A percentile compares a stretch with the other conserved stretches of the same genome.
phyloP scores from a whole-genome alignment of 2,329 filamentous ascomycete genomes.

The Xylaria sp. region DNA sequence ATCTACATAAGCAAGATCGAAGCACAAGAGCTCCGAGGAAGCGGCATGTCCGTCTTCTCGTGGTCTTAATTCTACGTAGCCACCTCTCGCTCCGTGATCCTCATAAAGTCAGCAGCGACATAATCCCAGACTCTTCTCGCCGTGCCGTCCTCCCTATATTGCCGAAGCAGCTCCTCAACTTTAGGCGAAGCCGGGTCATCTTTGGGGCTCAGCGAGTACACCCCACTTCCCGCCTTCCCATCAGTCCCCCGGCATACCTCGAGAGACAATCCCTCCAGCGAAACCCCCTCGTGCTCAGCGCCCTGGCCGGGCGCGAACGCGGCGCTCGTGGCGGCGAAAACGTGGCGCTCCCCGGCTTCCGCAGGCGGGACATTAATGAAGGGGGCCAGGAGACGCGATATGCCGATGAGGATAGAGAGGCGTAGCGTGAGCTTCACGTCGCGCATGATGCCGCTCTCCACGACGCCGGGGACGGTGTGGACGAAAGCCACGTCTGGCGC shows the following conservation, averaged over 20 bases:
- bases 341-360: slow-evolving; percentile 52
- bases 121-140: slow-evolving; percentile 48
- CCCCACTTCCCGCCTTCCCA: slow-evolving; percentile 21
- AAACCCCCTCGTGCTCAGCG: neutral
- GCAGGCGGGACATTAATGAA: slow-evolving; percentile 34
- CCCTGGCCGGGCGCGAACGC: slow-evolving; percentile 45
- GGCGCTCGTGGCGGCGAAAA: slow-evolving; percentile 52
- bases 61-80: neutral
- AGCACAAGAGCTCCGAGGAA: neutral
- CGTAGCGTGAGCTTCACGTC: slow-evolving; percentile 21
- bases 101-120: slow-evolving; percentile 21
- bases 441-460: slow-evolving; percentile 40
- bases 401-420: slow-evolving; percentile 13
- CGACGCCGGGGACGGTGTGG: slow-evolving; percentile 37
- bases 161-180: slow-evolving; percentile 46
- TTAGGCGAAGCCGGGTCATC: slow-evolving; percentile 26
- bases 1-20: too few species aligned
- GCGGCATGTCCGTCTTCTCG: neutral
- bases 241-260: slow-evolving; percentile 9
- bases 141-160: slow-evolving; percentile 49
- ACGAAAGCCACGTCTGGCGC: slow-evolving; percentile 40
- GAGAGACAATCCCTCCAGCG: neutral
- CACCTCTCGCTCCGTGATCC: slow-evolving; percentile 19
- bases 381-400: slow-evolving; percentile 23
- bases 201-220: slow-evolving; percentile 26